phyloP scores from a whole-genome alignment of 306 rosid genomes.

The Cicer chorassanicum region DNA sequence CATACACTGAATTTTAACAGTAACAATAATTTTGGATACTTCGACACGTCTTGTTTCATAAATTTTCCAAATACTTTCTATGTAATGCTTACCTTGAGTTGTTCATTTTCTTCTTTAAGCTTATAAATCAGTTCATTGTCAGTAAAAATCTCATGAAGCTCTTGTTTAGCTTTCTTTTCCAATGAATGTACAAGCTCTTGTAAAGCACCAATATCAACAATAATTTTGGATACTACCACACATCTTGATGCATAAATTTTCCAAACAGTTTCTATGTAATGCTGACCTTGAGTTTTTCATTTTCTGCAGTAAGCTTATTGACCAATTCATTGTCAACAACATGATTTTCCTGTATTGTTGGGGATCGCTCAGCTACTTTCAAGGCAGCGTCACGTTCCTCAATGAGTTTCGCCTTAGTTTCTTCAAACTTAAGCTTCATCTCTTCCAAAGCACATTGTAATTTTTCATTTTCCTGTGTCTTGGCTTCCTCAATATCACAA shows the following conservation, averaged over 20 bases:
- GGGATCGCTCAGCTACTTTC: conserved; percentile 48
- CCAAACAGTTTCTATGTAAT: background rate
- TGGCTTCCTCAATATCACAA: conserved; percentile 71
- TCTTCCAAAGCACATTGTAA: conserved; percentile 71
- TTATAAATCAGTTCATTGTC: conserved; percentile 60
- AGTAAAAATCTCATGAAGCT: conserved; percentile 50
- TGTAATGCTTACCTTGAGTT: conserved; percentile 58
- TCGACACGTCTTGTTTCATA: background rate
- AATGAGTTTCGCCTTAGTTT: conserved; percentile 53
- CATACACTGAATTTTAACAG: background rate
- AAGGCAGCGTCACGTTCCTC: conserved; percentile 65
- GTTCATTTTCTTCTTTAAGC: conserved; percentile 72
- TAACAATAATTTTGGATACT: conserved; percentile 24
- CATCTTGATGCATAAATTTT: background rate
- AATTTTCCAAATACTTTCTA: conserved; percentile 5
- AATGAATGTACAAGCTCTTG: conserved; percentile 36
- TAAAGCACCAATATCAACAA: conserved; percentile 19
- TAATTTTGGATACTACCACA: conserved; percentile 2
- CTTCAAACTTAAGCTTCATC: conserved; percentile 44
- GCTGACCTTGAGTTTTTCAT: conserved; percentile 49
- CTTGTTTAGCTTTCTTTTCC: conserved; percentile 43
- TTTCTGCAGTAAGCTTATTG: conserved; percentile 42
- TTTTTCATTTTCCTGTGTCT: conserved; percentile 70
- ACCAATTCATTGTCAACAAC: conserved; percentile 40
- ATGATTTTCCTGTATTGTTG: conserved; percentile 52